Evolutionary conservation across 2,329 filamentous ascomycete genomes (phyloP), one percentile per base, ranked within the genome.

Genomic region (Verticillium longisporum): DNA sequence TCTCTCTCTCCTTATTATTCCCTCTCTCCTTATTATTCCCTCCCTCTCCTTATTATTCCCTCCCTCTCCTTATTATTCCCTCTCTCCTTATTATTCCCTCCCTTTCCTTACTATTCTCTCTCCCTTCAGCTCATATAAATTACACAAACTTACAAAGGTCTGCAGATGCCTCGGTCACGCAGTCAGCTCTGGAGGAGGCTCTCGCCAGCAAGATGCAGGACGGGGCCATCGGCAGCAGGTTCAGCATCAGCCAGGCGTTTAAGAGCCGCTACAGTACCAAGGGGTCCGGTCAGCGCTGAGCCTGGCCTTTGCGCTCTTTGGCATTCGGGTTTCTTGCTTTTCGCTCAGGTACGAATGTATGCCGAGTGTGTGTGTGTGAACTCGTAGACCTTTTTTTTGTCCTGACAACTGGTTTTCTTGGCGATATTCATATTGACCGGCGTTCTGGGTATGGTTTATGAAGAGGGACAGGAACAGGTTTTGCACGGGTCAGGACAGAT

Each of bases 161-260:
- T 31, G 26, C 13, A 90, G 90, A 93, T 78, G 86, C 89, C 18
- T 91, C 89, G 18, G 87, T 94, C 15, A 92, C 90, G 33, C 89
- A 92, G 71, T 91, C 88, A 15, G 90, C 90, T 3, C 76, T 94
- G 60, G 90, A 93, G 71, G 90, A 94, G 70, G 89, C 88, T 7
- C 75, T 92, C 59, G 83, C 90, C 21, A 92, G 87, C 69, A 86
- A 88, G 65, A 88, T 90, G 80, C 82, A 87, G 66, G 82, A 87
- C 65, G 84, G 82, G 37, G 73, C 80, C 6, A 81, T 83, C 63
- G 80, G 79, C 34, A 84, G 81, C 67, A 77, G 87, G 64, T 89
- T 91, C 78, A 89, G 88, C 66, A 88, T 91, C 62, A 86, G 86
- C 65, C 84, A 88, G 67, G 83, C 84, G 34, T 80, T 89, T 58